Evolutionary conservation across 2,329 filamentous ascomycete species (phyloP).

Genomic region (Cladophialophora immunda): DNA sequence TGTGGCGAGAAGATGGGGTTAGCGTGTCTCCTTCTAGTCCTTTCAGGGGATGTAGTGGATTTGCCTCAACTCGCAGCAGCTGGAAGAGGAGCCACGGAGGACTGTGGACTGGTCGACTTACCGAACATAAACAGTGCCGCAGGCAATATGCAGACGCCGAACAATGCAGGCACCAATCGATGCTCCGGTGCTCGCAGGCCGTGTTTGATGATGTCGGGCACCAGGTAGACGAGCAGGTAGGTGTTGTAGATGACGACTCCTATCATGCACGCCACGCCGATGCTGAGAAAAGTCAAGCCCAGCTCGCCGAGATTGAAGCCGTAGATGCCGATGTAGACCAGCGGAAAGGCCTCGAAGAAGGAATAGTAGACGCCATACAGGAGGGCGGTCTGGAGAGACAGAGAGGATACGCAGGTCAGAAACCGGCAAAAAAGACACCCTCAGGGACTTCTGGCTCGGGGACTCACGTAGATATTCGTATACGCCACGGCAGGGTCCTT

Average conservation of each 20-base stretch:
- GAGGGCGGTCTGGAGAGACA: slow-evolving; percentile 56
- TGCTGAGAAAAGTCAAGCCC: slow-evolving; percentile 68
- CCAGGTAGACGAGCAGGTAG: slow-evolving; percentile 62
- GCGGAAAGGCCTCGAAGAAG: slow-evolving; percentile 72
- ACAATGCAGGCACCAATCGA: slow-evolving; percentile 61
- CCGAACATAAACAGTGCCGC: slow-evolving; percentile 66
- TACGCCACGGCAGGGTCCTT: slow-evolving; percentile 70
- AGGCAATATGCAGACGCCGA: slow-evolving; percentile 59
- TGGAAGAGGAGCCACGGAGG: too few relatives aligned
- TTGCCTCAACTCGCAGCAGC: too few relatives aligned
- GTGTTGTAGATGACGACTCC: slow-evolving; percentile 59
- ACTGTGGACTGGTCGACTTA: slow-evolving; percentile 17
- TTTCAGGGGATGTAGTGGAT: too few relatives aligned
- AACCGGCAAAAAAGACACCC: neutral
- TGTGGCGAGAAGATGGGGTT: neutral
- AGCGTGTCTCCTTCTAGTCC: neutral
- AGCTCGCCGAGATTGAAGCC: slow-evolving; percentile 66
- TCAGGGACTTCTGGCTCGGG: too few relatives aligned
- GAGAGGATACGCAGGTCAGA: neutral
- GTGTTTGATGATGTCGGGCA: slow-evolving; percentile 57
- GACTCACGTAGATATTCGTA: slow-evolving; percentile 64
- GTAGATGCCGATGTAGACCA: slow-evolving; percentile 68
- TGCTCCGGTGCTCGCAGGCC: slow-evolving; percentile 63
- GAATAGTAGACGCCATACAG: slow-evolving; percentile 60
- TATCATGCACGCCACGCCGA: slow-evolving; percentile 64